Base-by-base conservation (phyloP, 768 basidiomycete species). In the Russula earlei region DNA sequence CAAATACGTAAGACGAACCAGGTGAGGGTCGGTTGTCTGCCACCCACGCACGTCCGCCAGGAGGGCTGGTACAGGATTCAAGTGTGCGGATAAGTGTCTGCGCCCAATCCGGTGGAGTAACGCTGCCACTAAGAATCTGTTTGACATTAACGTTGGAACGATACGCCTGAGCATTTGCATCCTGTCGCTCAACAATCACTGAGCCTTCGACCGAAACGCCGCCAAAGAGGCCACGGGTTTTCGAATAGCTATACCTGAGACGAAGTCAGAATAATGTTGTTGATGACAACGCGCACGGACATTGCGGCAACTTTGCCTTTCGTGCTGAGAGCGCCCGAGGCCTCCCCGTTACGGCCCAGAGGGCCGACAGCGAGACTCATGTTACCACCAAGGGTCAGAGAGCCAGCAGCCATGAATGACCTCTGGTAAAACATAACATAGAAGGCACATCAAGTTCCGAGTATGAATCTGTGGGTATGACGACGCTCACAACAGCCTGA, bases 331-430 rank as follows among this genome's bases (percentile, higher is more conserved):
- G 90, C 75, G 17, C 91, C 93, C 3, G 76, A 76, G 4, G 92
- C 95, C 72, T 98, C 95, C n/a, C 88, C 90, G 65, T 92, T 97
- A 27, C 95, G 83, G 20, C 95, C 95, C 0, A 98, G 73, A 10
- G 95, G 95, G 3, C 95, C 95, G 0, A 96, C 76, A 9, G 94
- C 86, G 42, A 91, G 73, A 59, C 91, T 92, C 70, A 94, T 73
- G 66, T 93, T 95, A 14, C 93, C 93, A 19, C 94, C 94, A 2
- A 96, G 73, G 2, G 88, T 92, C 56, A 99, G 67, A 7, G 85
- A 89, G 8, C 96, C 95, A 15, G 92, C 86, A 12, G 92, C 78
- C 95, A 98, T 98, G 72, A 99, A 98, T 1, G 87, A 84, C 70
- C 74, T 78, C 81, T 87, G 65, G 14, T 27, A 24, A 15, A 31